These are phyloP conservation scores for Diaporthe vexans DNA, from an alignment of 2,329 filamentous ascomycete species.

Conservation along the genomic window DNA sequence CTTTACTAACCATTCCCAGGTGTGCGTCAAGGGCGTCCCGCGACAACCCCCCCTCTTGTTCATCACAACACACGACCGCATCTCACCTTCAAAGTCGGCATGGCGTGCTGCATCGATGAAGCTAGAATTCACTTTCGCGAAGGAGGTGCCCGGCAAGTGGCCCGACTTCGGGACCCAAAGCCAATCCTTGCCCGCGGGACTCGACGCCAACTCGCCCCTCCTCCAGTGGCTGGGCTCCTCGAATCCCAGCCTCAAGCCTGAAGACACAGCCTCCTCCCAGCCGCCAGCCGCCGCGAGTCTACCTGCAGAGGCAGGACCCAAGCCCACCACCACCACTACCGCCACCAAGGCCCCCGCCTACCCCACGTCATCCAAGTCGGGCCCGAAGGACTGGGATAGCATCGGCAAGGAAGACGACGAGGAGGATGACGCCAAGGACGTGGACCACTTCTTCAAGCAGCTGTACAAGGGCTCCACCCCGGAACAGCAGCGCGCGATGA, in stretches of 20 bases:
- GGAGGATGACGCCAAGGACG: slow-evolving; percentile 72
- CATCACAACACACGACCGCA: slow-evolving; percentile 45
- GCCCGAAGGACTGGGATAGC: slow-evolving; percentile 94
- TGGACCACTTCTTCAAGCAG: slow-evolving; percentile 90
- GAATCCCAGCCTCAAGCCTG: background rate
- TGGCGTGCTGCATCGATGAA: slow-evolving; percentile 50
- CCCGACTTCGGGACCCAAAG: slow-evolving; percentile 48
- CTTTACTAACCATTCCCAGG: background rate
- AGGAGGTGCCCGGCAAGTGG: slow-evolving; percentile 51
- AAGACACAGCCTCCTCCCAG: background rate
- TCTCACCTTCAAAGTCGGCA: slow-evolving; percentile 44
- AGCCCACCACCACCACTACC: slow-evolving; percentile 28
- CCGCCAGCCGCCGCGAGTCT: background rate
- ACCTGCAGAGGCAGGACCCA: background rate
- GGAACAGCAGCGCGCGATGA: slow-evolving; percentile 92
- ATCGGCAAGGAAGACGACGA: slow-evolving; percentile 70
- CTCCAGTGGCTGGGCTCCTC: background rate
- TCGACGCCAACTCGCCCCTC: background rate
- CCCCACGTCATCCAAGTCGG: slow-evolving; percentile 86
- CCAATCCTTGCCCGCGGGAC: slow-evolving; percentile 31
- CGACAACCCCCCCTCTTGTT: slow-evolving; percentile 26
- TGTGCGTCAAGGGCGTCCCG: slow-evolving; percentile 20
- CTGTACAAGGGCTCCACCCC: slow-evolving; percentile 83
- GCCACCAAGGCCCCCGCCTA: slow-evolving; percentile 69
- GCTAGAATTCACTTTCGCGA: slow-evolving; percentile 52